These are phyloP conservation scores for Aristolochia californica DNA, from an alignment of 164 flowering plant species.

Conservation along the genomic window DNA sequence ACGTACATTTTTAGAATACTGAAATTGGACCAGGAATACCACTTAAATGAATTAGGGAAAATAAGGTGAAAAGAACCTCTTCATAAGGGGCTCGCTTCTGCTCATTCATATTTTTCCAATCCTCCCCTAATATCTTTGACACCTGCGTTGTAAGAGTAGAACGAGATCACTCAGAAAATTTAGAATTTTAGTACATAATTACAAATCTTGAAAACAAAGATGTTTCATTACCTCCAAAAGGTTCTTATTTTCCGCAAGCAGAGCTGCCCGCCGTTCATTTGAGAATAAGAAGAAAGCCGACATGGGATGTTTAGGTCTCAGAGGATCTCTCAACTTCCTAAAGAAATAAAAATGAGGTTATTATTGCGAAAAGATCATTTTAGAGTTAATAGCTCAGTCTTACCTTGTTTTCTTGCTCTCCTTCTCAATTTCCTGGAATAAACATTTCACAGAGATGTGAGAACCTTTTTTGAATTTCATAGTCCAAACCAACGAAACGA, in stretches of 20 bases:
- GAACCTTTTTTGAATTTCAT: background rate
- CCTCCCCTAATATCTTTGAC: slow-evolving; percentile 69
- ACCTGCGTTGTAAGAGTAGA: slow-evolving; percentile 18
- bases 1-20: background rate
- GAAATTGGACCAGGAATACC: background rate
- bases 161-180: background rate
- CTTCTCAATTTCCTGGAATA: slow-evolving; percentile 36
- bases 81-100: slow-evolving; percentile 53
- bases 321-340: slow-evolving; percentile 80
- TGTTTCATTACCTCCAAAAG: slow-evolving; percentile 43
- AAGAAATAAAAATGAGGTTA: no score
- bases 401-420: slow-evolving; percentile 29
- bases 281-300: slow-evolving; percentile 68
- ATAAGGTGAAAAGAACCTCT: slow-evolving; percentile 30
- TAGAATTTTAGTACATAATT: background rate
- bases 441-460: background rate
- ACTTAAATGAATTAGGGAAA: background rate
- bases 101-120: slow-evolving; percentile 83
- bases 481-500: background rate
- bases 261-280: slow-evolving; percentile 50
- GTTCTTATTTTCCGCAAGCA: slow-evolving; percentile 47
- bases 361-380: background rate
- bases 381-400: slow-evolving; percentile 13
- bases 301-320: slow-evolving; percentile 74
- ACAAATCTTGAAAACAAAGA: background rate